Base-by-base conservation (phyloP, 495 filamentous ascomycete species). In the Viridothelium virens region DNA sequence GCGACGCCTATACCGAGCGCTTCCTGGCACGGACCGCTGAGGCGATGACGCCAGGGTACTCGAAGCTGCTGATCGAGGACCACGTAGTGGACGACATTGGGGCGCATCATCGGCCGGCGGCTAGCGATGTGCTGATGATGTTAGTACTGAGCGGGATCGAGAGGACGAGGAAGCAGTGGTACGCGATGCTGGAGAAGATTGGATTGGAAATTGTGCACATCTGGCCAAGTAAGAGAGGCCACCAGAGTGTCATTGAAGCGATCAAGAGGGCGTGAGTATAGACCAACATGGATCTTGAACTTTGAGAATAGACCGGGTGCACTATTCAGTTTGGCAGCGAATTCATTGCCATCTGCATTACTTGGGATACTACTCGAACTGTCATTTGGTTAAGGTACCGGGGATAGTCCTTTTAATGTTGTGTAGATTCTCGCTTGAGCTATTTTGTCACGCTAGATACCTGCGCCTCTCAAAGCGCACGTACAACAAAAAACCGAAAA, bases 51-150 rank as follows among this genome's bases (percentile, higher is more conserved):
- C 44, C 41, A 5, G 47, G 18, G 1, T 39, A 68, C 34, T 64
- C 59, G 2, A 63, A 46, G n/a, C 61, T 70, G 9, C 44, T 70
- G 66, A 70, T 68, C 46, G 41, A 70, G 36, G 68, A 69, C 62
- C 63, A 48, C 37, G 62, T 67, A 9, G 44, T 67, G 41, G 38
- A 56, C 5, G 39, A 6, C 0, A 61, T 48, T 10, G 36, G 50
- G 6, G 61, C 62, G n/a, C 65, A 63, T 14, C 65, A 10, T 34
- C 46, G 11, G 25, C 18, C 68, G 18, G 39, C 48, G 33, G 41
- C 25, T 16, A 37, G 61, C 14, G 65, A 63, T 61, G n/a, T 67
- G 4, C 38, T 10, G 33, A 64, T 69, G 65, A 67, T 65, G 68
- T 18, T 64, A 25, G 44, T 25, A 33, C 34, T 64, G 7, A 18